Evolutionary conservation across 768 basidiomycete species (phyloP).

Genomic region (Phylloporus sp.): DNA sequence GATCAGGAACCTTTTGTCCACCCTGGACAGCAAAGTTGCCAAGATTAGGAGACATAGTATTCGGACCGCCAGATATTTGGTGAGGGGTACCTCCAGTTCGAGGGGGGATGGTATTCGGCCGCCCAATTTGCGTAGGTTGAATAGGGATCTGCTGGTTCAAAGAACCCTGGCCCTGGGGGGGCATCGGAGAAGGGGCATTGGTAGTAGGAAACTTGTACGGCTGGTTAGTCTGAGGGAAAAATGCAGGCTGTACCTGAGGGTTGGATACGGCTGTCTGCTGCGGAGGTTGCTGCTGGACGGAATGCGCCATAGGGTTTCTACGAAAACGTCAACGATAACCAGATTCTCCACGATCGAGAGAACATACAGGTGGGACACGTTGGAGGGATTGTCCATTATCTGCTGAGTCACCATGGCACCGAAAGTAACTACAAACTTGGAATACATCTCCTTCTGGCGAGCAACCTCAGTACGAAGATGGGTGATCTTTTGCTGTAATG

Average conservation of each 20-base stretch:
- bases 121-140: slow-evolving; percentile 28
- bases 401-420: slow-evolving; percentile 24
- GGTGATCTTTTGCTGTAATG: slow-evolving; percentile 12
- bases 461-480: slow-evolving; percentile 21
- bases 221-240: slow-evolving; percentile 15
- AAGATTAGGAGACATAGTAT: slow-evolving; percentile 32
- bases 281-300: slow-evolving; percentile 19
- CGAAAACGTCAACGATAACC: slow-evolving; percentile 6
- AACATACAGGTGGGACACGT: slow-evolving; percentile 34
- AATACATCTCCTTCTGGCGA: slow-evolving; percentile 36
- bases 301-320: slow-evolving; percentile 17
- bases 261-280: slow-evolving; percentile 12
- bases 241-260: slow-evolving; percentile 21
- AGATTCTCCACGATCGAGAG: not conserved
- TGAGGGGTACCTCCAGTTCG: slow-evolving; percentile 38
- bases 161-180: slow-evolving; percentile 15
- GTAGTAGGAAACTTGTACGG: slow-evolving; percentile 19
- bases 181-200: slow-evolving; percentile 18
- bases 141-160: slow-evolving; percentile 30
- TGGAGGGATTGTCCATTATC: slow-evolving; percentile 19
- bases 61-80: slow-evolving; percentile 30
- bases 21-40: slow-evolving; percentile 21
- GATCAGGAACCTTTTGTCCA: slow-evolving; percentile 22
- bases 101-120: slow-evolving; percentile 32
- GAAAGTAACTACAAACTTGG: slow-evolving; percentile 32